Percentiles rank a stretch among this genome's conserved stretches.
Conservation (phyloP, 208 protist genomes). For the Wallacemonas rigidus region DNA sequence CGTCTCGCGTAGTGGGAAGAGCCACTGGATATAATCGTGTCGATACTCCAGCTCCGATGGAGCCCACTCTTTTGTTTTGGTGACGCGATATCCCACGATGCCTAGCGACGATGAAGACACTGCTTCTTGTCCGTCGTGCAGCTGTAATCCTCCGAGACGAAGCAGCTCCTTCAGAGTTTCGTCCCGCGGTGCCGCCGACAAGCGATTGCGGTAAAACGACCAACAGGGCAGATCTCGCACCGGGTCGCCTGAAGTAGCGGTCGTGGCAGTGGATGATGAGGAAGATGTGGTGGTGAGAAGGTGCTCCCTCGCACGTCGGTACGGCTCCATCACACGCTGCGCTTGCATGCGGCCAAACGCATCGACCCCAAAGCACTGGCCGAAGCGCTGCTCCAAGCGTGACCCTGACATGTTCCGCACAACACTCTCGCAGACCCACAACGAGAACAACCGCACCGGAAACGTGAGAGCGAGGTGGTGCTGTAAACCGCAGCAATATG, state of each 20-base stretch:
- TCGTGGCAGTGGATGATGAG: neutral
- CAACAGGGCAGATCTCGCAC: conserved; percentile 12
- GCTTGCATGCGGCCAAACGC: conserved; percentile 8
- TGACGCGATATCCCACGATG: neutral
- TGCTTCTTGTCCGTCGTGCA: neutral
- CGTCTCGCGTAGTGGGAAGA: conserved; percentile 76
- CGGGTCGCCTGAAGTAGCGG: conserved; percentile 6
- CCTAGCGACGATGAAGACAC: no score
- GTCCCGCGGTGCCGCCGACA: conserved; percentile 16
- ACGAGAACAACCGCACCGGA: neutral
- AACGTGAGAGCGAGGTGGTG: neutral
- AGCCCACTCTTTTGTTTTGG: conserved; percentile 14
- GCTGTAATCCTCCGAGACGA: conserved; percentile 9
- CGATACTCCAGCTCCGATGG: conserved; percentile 53
- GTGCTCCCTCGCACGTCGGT: conserved; percentile 7
- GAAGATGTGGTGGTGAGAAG: conserved; percentile 1
- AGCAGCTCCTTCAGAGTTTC: conserved; percentile 60
- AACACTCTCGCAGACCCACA: no score
- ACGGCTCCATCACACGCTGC: conserved; percentile 16
- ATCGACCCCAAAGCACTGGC: conserved; percentile 5
- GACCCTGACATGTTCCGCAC: neutral
- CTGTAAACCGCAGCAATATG: neutral
- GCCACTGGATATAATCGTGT: conserved; percentile 79
- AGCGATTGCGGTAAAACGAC: conserved; percentile 18
- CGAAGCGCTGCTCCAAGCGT: conserved; percentile 1